Conservation (phyloP, 1,284 basidiomycete genomes). For the Flammula alnicola region DNA sequence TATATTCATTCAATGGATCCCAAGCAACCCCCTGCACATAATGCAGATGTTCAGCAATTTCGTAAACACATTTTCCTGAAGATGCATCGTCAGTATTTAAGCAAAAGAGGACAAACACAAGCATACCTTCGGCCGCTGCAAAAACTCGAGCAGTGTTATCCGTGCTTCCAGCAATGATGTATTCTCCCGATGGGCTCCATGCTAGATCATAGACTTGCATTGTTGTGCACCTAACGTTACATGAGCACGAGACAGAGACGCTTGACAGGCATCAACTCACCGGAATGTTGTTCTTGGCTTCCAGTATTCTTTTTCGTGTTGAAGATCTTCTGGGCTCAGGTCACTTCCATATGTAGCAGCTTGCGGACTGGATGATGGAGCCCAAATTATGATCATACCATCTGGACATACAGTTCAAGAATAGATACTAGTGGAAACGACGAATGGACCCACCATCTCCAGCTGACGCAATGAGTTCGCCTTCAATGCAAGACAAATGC, state of each 20-base stretch:
- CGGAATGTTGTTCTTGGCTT: conserved; percentile 88
- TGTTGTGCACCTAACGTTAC: conserved; percentile 66
- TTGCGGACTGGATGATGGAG: conserved; percentile 77
- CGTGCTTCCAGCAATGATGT: conserved; percentile 92
- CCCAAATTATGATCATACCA: conserved; percentile 97
- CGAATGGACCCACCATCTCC: conserved; percentile 80
- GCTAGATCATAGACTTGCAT: conserved; percentile 98
- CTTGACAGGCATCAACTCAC: conserved; percentile 44
- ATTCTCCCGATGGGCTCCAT: conserved; percentile 96
- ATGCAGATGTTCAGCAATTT: conserved; percentile 90
- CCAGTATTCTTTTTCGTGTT: conserved; percentile 96
- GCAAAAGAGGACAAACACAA: conserved; percentile 17
- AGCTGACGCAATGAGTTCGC: conserved; percentile 89
- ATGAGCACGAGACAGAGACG: conserved; percentile 1
- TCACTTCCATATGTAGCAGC: conserved; percentile 78
- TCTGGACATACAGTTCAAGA: conserved; percentile 54
- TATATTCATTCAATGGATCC: conserved; percentile 94
- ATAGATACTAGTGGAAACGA: conserved; percentile 18
- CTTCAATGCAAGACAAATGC: conserved; percentile 40
- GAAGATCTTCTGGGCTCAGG: conserved; percentile 74
- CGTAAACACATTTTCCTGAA: conserved; percentile 78
- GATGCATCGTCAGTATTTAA: conserved; percentile 6
- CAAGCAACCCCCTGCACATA: conserved; percentile 97
- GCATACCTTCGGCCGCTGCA: conserved; percentile 75
- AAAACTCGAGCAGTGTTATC: conserved; percentile 94